These are phyloP conservation scores for Elsinoe arachidis DNA, from an alignment of 2,329 filamentous ascomycete genomes.

Conservation along the genomic window DNA sequence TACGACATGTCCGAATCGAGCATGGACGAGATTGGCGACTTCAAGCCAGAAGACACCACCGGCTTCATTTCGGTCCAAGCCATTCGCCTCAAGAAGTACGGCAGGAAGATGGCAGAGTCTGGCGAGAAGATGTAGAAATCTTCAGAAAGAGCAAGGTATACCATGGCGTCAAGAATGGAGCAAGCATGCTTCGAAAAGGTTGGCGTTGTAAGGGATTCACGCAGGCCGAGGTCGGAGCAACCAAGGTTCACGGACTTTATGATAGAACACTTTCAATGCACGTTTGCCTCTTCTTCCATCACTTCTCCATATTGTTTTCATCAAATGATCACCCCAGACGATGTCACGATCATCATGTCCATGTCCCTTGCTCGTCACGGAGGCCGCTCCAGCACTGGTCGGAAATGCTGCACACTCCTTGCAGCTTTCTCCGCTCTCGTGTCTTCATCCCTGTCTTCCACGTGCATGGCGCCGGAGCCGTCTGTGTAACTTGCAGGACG, in stretches of 20 bases:
- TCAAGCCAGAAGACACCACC: constrained; percentile 56
- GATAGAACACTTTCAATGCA: neutral
- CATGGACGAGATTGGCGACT: constrained; percentile 65
- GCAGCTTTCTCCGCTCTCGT: neutral
- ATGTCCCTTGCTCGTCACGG: neutral
- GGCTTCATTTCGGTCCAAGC: constrained; percentile 64
- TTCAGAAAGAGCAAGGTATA: neutral
- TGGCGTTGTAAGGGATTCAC: neutral
- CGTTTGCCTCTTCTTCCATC: neutral
- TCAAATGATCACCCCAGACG: too few relatives aligned
- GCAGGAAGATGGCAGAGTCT: constrained; percentile 30
- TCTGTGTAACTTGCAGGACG: constrained; percentile 1
- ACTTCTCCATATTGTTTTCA: too few relatives aligned
- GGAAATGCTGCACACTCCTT: neutral
- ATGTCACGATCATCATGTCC: too few relatives aligned
- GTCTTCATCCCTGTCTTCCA: constrained; percentile 8
- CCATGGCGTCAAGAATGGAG: constrained; percentile 2
- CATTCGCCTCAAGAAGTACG: constrained; percentile 44
- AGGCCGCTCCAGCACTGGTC: neutral
- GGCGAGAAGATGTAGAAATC: constrained; percentile 26
- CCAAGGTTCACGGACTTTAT: neutral
- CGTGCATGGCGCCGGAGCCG: neutral
- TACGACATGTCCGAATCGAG: constrained; percentile 57
- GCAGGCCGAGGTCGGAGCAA: neutral
- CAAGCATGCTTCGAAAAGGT: neutral